Conservation (phyloP, 2,329 filamentous ascomycete species). For the Monascus ruber region DNA sequence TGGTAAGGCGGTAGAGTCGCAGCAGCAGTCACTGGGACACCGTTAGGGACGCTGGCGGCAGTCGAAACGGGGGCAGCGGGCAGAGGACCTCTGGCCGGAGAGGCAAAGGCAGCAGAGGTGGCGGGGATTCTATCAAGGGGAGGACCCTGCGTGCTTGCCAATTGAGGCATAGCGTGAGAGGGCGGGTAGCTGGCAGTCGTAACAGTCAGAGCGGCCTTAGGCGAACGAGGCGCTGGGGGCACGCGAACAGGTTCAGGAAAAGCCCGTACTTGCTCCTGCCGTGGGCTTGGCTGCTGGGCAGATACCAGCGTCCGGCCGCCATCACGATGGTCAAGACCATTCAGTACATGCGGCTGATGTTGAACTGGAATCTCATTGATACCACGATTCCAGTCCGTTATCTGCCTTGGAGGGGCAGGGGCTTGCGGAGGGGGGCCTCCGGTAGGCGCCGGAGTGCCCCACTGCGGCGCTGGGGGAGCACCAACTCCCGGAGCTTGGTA, state of each 20-base stretch:
- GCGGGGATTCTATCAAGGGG: constrained; percentile 28
- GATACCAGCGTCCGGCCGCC: constrained; percentile 56
- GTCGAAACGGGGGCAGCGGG: constrained; percentile 29
- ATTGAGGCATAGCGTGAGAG: constrained; percentile 41
- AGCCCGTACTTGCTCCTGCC: constrained; percentile 56
- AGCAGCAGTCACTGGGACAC: constrained; percentile 35
- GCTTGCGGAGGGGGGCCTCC: constrained; percentile 41
- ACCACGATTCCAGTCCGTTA: constrained; percentile 51
- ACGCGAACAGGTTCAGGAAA: constrained; percentile 56
- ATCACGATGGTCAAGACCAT: constrained; percentile 73
- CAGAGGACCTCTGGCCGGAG: constrained; percentile 32
- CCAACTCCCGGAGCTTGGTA: constrained; percentile 77
- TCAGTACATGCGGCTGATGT: constrained; percentile 48
- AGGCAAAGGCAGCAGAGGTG: constrained; percentile 15
- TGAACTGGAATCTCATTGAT: constrained; percentile 65
- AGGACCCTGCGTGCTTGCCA: constrained; percentile 35
- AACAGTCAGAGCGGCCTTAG: constrained; percentile 44
- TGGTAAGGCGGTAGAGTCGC: constrained; percentile 64
- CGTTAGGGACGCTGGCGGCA: constrained; percentile 47
- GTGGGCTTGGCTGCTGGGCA: constrained; percentile 63
- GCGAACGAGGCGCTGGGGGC: constrained; percentile 48
- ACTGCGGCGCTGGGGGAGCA: constrained; percentile 76
- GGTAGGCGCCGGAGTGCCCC: constrained; percentile 60
- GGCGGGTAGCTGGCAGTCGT: constrained; percentile 38
- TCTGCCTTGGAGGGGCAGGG: constrained; percentile 53